These are phyloP conservation scores for Penicillium maclennaniae DNA, from an alignment of 495 filamentous ascomycete species.

Conservation along the genomic window DNA sequence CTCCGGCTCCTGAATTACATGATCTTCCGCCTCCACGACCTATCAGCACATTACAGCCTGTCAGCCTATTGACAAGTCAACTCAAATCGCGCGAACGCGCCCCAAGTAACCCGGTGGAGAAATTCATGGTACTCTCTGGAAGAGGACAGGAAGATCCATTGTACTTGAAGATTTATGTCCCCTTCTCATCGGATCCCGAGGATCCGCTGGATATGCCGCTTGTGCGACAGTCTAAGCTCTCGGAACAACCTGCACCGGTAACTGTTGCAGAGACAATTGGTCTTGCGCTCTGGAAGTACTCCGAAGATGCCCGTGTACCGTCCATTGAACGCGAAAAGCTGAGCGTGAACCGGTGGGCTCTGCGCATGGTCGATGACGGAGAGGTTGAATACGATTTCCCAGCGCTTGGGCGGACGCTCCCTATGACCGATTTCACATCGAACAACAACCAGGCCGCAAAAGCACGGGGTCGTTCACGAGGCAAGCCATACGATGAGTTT, in stretches of 20 bases:
- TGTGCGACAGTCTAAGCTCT: conserved; percentile 68
- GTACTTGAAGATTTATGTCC: conserved; percentile 79
- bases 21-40: conserved; percentile 90
- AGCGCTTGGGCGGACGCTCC: conserved; percentile 71
- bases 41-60: conserved; percentile 76
- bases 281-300: conserved; percentile 79
- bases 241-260: conserved; percentile 60
- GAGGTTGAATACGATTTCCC: conserved; percentile 97
- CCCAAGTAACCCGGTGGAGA: conserved; percentile 77
- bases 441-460: conserved; percentile 73
- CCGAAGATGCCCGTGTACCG: conserved; percentile 75
- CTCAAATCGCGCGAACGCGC: conserved; percentile 78
- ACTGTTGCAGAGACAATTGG: conserved; percentile 91
- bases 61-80: conserved; percentile 65
- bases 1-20: conserved; percentile 57
- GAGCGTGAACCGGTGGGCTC: conserved; percentile 87
- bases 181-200: conserved; percentile 69
- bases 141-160: conserved; percentile 80
- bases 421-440: conserved; percentile 81
- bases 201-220: conserved; percentile 76
- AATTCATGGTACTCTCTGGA: conserved; percentile 80
- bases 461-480: conserved; percentile 64
- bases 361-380: conserved; percentile 93
- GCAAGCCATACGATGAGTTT: conserved; percentile 91
- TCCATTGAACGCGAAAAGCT: conserved; percentile 61